Conservation (phyloP, 306 rosid species). For the Pyrus bretschneideri region DNA sequence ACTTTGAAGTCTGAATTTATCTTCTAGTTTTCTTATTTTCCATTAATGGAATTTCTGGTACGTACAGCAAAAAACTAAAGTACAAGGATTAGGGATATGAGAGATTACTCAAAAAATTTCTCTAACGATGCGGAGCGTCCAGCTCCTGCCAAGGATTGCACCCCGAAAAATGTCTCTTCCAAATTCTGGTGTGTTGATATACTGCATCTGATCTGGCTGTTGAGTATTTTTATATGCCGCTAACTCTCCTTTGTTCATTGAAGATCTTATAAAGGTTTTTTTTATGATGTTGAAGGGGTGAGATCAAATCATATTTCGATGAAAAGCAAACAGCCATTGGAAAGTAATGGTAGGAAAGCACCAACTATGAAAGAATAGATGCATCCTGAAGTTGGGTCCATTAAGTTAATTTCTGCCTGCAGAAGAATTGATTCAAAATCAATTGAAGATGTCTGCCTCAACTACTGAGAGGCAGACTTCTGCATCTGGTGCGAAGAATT, state of each 20-base stretch:
- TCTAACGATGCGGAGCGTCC: slow-evolving; percentile 73
- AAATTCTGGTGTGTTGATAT: slow-evolving; percentile 45
- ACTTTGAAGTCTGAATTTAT: neutral
- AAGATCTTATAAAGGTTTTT: slow-evolving; percentile 53
- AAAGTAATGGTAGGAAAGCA: slow-evolving; percentile 1
- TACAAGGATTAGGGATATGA: slow-evolving; percentile 64
- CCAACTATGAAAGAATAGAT: neutral
- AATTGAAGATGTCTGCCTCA: slow-evolving; percentile 21
- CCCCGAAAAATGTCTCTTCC: slow-evolving; percentile 25
- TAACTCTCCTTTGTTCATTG: slow-evolving; percentile 30
- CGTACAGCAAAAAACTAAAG: slow-evolving; percentile 48
- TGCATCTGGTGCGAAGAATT: slow-evolving; percentile 29
- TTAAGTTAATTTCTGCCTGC: no score
- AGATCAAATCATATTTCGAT: slow-evolving; percentile 37
- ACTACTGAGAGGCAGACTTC: slow-evolving; percentile 40
- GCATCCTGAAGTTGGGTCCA: no score
- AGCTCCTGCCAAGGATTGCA: slow-evolving; percentile 49
- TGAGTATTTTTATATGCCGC: slow-evolving; percentile 15
- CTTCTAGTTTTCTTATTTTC: neutral
- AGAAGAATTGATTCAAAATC: no score
- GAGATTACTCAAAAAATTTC: slow-evolving; percentile 70
- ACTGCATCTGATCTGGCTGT: neutral
- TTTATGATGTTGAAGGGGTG: slow-evolving; percentile 55
- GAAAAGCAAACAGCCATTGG: slow-evolving; percentile 34
- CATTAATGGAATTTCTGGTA: slow-evolving; percentile 16